Base-by-base conservation (phyloP, 352 stramenopile genomes). In the Blastocystis sp. region DNA sequence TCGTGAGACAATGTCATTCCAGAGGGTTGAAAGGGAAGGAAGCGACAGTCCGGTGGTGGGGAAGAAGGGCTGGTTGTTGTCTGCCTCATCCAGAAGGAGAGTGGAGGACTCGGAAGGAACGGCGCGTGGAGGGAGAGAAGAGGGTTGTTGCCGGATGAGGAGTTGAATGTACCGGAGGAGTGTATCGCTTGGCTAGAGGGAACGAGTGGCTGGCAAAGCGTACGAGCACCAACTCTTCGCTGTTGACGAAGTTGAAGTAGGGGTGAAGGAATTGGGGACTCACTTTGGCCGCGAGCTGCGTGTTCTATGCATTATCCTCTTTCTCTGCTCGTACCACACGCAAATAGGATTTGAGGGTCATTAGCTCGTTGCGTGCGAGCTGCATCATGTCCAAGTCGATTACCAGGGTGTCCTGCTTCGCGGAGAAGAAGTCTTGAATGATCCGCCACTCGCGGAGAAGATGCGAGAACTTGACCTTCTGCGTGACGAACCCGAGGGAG, bases 1-100 rank as follows among this genome's bases (percentile, higher is more conserved):
- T 61, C 17, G 40, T 10, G 40, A 61, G 2, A 79, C 28, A 10
- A 17, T 14, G 40, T 10, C 14, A 17, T 17, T 79, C 19, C 40
- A 64, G 19, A 64, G 10, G 19, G 24, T 65, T 10, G 42, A 45
- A n/a, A 81, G n/a, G n/a, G n/a, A 81, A 11, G 24, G 21, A 24
- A 76, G 14, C n/a, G 1, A 38, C 28, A 76, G n/a, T 24, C n/a
- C 42, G 28, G 48, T 52, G 4, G 19, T 76, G 48, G 48, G 48
- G 66, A 76, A 76, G 66, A 76, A 76, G 0, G 66, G 66, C 21
- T 59, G 34, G 42, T 76, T 38, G 4, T 48, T 38, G 9, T 45
- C 66, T 34, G 21, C 42, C 14, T 76, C 66, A 3, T 76, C 66
- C 48, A 76, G 38, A 17, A 76, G 66, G 10, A 76, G 21, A 14